Conservation (phyloP, 306 rosid genomes). For the Citrullus mucosospermus region DNA sequence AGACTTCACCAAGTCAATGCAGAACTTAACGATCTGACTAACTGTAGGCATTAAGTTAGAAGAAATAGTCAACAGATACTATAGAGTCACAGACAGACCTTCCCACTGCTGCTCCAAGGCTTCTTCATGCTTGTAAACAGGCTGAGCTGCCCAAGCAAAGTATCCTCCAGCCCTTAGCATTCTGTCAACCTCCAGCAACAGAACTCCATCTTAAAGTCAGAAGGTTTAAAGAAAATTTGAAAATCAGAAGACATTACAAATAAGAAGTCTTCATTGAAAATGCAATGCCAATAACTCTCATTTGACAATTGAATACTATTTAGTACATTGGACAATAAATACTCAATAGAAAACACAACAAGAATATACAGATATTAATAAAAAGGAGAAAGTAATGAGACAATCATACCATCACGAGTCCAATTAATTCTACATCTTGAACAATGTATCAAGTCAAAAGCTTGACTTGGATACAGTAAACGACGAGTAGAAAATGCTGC, state of each 20-base stretch:
- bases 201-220: slow-evolving; percentile 74
- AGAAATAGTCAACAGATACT: neutral
- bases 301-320: neutral
- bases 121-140: slow-evolving; percentile 92
- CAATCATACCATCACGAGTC: slow-evolving; percentile 71
- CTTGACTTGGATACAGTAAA: slow-evolving; percentile 78
- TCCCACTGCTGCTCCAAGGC: slow-evolving; percentile 87
- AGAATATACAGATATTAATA: neutral
- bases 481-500: slow-evolving; percentile 85
- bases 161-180: slow-evolving; percentile 92
- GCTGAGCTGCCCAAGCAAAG: slow-evolving; percentile 99
- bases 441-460: slow-evolving; percentile 87
- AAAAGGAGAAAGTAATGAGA: neutral
- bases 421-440: slow-evolving; percentile 93
- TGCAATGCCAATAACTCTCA: neutral
- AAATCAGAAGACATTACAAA: slow-evolving; percentile 18
- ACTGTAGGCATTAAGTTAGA: neutral
- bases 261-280: neutral
- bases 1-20: neutral
- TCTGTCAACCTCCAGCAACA: slow-evolving; percentile 89
- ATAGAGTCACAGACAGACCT: slow-evolving; percentile 27
- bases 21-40: neutral
- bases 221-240: neutral
- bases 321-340: neutral
- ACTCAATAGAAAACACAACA: neutral